phyloP scores from a whole-genome alignment of 164 flowering plant genomes.

The Sedum album region DNA sequence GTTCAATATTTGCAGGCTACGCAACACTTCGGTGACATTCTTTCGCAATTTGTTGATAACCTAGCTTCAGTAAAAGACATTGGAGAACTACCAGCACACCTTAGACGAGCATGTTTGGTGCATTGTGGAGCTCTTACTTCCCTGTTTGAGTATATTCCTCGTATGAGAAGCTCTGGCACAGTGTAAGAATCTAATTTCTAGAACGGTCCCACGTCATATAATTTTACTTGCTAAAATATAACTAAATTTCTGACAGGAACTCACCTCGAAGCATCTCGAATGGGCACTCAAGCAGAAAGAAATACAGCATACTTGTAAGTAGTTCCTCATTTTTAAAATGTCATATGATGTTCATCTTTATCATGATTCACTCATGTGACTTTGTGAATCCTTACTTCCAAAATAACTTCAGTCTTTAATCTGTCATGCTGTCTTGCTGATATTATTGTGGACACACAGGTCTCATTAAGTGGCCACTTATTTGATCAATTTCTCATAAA shows the following conservation, averaged over 20 bases:
- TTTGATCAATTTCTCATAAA: slow-evolving; percentile 91
- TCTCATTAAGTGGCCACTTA: slow-evolving; percentile 93
- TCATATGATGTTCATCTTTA: not conserved
- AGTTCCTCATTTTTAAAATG: not conserved
- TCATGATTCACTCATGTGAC: not conserved
- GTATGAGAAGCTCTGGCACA: slow-evolving; percentile 61
- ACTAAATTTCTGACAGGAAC: slow-evolving; percentile 35
- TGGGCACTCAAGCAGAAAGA: slow-evolving; percentile 32
- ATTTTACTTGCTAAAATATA: slow-evolving; percentile 6
- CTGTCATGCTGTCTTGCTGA: no score
- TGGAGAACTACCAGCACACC: slow-evolving; percentile 52
- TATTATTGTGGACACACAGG: slow-evolving; percentile 38
- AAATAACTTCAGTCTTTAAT: no score
- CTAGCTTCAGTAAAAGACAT: slow-evolving; percentile 55
- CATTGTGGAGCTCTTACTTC: slow-evolving; percentile 69
- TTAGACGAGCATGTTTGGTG: slow-evolving; percentile 83
- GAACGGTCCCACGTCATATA: not conserved
- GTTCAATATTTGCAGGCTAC: slow-evolving; percentile 56
- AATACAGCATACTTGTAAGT: slow-evolving; percentile 49
- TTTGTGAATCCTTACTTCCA: no score
- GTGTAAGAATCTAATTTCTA: slow-evolving; percentile 42
- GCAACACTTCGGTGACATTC: slow-evolving; percentile 90
- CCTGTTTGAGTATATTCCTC: slow-evolving; percentile 79
- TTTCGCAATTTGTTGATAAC: slow-evolving; percentile 63
- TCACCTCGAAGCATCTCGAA: slow-evolving; percentile 21